Base-by-base conservation (phyloP, 345 rosid genomes). In the Salix exigua region DNA sequence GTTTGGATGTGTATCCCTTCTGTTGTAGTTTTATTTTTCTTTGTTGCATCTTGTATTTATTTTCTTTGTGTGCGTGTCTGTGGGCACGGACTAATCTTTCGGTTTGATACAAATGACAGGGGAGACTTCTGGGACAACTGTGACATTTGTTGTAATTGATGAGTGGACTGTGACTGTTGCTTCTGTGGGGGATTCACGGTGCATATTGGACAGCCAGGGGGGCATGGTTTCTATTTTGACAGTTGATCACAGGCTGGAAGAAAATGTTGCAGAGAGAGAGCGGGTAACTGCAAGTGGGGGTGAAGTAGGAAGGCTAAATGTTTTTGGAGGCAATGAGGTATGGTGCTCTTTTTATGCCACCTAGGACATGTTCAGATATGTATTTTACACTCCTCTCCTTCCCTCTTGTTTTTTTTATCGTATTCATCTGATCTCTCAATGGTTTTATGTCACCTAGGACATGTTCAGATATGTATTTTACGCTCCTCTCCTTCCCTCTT, bases 261-360 rank as follows among this genome's bases (percentile, higher is more conserved):
- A 96, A 84, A 96, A 96, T 85, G 97, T 40, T 23, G 98, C 92
- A 87, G 99, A 96, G 88, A 88, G 99, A 82, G 98, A 94, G 84
- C 98, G 99, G 67, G 93, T 96, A 78, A 96, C 98, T 84, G 99
- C 99, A 70, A 96, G 99, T 82, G 99, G 99, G 19, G 99, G 99
- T 77, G 98, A 96, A 89, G 99, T 96, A 25, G 99, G 99, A 82
- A 90, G 99, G 81, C 94, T 96, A 73, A 96, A 96, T 80, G 84
- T 92, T 79, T 96, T 89, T 63, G 99, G 99, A 63, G 97, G 97
- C 76, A 96, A 92, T 85, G 97, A 91, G 97, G 99, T 96, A 85
- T 37, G 16, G 26, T 28, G 37, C 18, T 17, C 62, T 37, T 50
- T 60, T 79, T 28, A 46, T 71, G n/a, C 16, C 46, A 58, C 70